Evolutionary conservation across 257 asterid genomes (phyloP).

Genomic region (Dorcoceras hygrometricum): DNA sequence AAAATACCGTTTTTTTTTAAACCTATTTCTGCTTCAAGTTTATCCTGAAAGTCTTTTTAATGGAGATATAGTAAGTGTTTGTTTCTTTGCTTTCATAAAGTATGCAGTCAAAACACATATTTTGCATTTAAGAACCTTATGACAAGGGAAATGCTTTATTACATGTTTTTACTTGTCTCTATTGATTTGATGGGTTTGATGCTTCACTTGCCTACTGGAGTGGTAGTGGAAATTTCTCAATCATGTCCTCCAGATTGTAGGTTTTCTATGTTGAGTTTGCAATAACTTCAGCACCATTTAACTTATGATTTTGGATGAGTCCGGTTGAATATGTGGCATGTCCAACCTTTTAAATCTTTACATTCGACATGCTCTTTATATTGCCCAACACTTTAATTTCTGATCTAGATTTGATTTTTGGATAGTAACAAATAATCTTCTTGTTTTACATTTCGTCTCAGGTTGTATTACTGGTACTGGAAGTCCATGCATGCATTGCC

Average conservation of each 20-base stretch:
- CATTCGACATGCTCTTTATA: slow-evolving; percentile 7
- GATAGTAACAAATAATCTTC: slow-evolving; percentile 9
- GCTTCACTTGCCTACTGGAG: neutral
- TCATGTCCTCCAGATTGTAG: neutral
- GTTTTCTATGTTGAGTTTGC: neutral
- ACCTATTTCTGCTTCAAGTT: neutral
- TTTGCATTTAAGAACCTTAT: neutral
- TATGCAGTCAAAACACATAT: neutral
- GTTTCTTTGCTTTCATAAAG: neutral
- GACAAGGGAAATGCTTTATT: neutral
- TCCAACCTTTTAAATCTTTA: neutral
- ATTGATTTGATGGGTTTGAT: neutral
- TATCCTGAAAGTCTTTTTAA: no score
- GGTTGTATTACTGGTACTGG: slow-evolving; percentile 97
- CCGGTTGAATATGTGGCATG: neutral
- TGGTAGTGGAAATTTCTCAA: neutral
- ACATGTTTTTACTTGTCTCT: neutral
- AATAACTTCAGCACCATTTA: neutral
- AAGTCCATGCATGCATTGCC: slow-evolving; percentile 98
- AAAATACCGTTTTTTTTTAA: neutral
- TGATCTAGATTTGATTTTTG: slow-evolving; percentile 5
- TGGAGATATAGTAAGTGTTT: neutral
- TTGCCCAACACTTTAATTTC: slow-evolving; percentile 8
- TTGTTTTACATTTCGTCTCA: slow-evolving; percentile 25
- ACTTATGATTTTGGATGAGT: slow-evolving; percentile 15